Percentiles rank a stretch among this genome's conserved stretches.
phyloP scores from a whole-genome alignment of 2,329 filamentous ascomycete genomes.

The Colletotrichum tropicicola region DNA sequence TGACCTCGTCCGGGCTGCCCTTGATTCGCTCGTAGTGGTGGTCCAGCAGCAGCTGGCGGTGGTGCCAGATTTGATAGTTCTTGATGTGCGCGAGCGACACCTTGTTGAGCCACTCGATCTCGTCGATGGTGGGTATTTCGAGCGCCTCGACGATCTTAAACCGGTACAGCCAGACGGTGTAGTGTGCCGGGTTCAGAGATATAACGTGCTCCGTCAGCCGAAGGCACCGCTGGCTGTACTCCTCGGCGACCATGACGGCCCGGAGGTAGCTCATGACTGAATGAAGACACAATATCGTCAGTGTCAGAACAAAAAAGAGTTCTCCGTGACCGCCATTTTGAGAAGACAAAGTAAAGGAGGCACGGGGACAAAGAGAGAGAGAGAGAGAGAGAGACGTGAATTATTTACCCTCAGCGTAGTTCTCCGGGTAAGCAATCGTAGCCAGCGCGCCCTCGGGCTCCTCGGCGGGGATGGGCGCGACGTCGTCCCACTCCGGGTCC shows the following conservation, averaged over 20 bases:
- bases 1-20: slow-evolving; percentile 56
- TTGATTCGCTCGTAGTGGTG: slow-evolving; percentile 67
- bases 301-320: not conserved
- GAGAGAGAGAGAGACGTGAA: slow-evolving; percentile 13
- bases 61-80: slow-evolving; percentile 98
- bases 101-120: slow-evolving; percentile 87
- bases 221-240: slow-evolving; percentile 81
- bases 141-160: slow-evolving; percentile 79
- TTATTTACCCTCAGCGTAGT: slow-evolving; percentile 80
- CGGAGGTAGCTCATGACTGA: slow-evolving; percentile 90
- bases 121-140: slow-evolving; percentile 70
- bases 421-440: slow-evolving; percentile 89
- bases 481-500: slow-evolving; percentile 84
- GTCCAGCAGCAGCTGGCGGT: slow-evolving; percentile 72
- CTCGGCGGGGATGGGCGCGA: slow-evolving; percentile 82
- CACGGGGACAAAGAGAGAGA: not conserved
- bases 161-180: slow-evolving; percentile 98
- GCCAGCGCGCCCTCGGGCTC: slow-evolving; percentile 88
- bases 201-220: slow-evolving; percentile 90
- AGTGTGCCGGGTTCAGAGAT: slow-evolving; percentile 92
- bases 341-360: not conserved
- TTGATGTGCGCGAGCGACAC: slow-evolving; percentile 87
- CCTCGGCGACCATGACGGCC: slow-evolving; percentile 89
- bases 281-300: not conserved
- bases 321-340: not conserved